Conservation (phyloP, 1,284 basidiomycete species). For the Trichosporon sp. region DNA sequence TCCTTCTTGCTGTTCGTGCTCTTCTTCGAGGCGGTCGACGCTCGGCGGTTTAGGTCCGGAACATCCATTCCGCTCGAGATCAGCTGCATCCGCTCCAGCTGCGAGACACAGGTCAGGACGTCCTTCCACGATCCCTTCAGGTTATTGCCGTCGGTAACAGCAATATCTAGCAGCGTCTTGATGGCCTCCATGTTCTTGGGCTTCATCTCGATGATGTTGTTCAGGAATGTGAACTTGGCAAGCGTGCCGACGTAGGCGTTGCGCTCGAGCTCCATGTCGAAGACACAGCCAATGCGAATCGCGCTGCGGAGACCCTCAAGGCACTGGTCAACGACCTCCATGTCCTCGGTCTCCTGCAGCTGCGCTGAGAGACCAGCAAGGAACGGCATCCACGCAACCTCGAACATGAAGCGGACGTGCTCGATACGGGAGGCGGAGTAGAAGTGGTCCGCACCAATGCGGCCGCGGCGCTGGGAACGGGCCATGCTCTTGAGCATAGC, state of each 20-base stretch:
- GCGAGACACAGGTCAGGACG: constrained; percentile 91
- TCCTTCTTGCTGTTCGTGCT: constrained; percentile 24
- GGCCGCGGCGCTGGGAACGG: constrained; percentile 73
- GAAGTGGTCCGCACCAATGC: constrained; percentile 74
- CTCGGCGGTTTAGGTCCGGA: constrained; percentile 66
- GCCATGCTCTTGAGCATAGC: constrained; percentile 87
- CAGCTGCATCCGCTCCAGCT: constrained; percentile 95
- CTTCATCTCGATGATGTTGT: constrained; percentile 96
- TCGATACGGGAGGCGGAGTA: constrained; percentile 93
- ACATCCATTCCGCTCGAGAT: constrained; percentile 84
- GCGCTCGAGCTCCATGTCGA: constrained; percentile 90
- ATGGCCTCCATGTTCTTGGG: constrained; percentile 98
- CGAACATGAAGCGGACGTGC: constrained; percentile 96
- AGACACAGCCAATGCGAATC: constrained; percentile 89
- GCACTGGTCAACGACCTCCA: constrained; percentile 87
- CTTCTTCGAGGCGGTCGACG: constrained; percentile 27
- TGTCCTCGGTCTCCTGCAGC: constrained; percentile 86
- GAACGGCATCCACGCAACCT: constrained; percentile 96
- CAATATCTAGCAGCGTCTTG: constrained; percentile 87
- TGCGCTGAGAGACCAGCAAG: constrained; percentile 89
- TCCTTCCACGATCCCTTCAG: constrained; percentile 95
- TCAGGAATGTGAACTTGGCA: constrained; percentile 94
- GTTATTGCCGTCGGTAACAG: constrained; percentile 89
- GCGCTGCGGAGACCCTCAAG: constrained; percentile 91
- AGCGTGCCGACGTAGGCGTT: constrained; percentile 97